Percentiles rank a stretch among this genome's conserved stretches.
Evolutionary conservation across 805 yeast species (phyloP).

Genomic region (Candida tallmaniae): DNA sequence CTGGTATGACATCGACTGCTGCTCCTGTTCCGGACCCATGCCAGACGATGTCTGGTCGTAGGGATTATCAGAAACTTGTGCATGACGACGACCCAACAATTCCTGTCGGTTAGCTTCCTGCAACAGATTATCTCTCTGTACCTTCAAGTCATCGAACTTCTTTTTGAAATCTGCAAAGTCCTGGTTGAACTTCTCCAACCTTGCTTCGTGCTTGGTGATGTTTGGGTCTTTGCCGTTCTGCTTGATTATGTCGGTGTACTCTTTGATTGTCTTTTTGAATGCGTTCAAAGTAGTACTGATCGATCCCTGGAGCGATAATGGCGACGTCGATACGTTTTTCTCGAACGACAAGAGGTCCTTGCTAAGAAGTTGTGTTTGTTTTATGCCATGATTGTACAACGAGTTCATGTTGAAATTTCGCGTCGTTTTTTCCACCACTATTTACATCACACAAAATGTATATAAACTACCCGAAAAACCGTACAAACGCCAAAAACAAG

Average conservation of each 20-base stretch:
- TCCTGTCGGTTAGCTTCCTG: conserved; percentile 48
- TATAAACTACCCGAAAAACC: conserved; percentile 55
- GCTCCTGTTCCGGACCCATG: conserved; percentile 19
- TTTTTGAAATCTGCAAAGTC: conserved; percentile 43
- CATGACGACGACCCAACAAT: conserved; percentile 49
- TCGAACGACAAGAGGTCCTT: conserved; percentile 68
- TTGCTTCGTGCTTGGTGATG: conserved; percentile 44
- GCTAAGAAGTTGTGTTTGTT: conserved; percentile 71
- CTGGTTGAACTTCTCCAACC: conserved; percentile 54
- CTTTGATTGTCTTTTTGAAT: conserved; percentile 69
- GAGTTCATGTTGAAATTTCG: conserved; percentile 61
- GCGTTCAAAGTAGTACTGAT: conserved; percentile 77
- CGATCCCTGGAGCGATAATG: conserved; percentile 71
- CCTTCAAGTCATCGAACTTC: conserved; percentile 51
- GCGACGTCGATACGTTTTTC: conserved; percentile 60
- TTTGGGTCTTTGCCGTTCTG: conserved; percentile 56
- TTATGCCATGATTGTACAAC: conserved; percentile 82
- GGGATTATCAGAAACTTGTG: conserved; percentile 44
- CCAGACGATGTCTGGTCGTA: conserved; percentile 23
- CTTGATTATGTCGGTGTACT: conserved; percentile 52
- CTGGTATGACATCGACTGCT: conserved; percentile 34
- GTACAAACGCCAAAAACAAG: conserved; percentile 82
- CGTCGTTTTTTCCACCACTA: too few relatives aligned
- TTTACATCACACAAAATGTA: too few relatives aligned
- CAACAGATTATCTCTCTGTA: conserved; percentile 48